A percentile compares a stretch with the other conserved stretches of the same genome.
Evolutionary conservation across 225 moss, liverwort and hornwort species (phyloP).

Genomic region (Neckera pumila): DNA sequence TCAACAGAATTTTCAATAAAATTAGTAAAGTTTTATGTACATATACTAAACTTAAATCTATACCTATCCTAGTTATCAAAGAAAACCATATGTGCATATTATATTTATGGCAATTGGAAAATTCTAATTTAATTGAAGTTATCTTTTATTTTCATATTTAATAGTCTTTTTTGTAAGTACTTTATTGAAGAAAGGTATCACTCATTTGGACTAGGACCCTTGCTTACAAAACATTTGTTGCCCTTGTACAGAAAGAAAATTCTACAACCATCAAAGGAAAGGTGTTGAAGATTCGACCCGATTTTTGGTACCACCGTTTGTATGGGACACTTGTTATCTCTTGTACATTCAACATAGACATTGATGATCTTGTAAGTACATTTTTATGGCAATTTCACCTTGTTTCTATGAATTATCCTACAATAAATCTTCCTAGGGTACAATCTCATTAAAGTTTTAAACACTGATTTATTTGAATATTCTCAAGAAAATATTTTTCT

Average conservation of each 20-base stretch:
- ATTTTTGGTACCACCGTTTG: neutral
- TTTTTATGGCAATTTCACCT: neutral
- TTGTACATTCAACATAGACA: neutral
- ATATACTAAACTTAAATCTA: too few species aligned
- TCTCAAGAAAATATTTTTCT: neutral
- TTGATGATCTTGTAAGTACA: neutral
- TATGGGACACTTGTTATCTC: neutral
- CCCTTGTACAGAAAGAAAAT: neutral
- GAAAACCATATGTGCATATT: neutral
- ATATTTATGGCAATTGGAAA: rapidly evolving
- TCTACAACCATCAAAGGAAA: neutral
- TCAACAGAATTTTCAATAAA: neutral
- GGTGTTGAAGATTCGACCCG: neutral
- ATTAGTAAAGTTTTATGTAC: neutral
- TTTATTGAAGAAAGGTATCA: neutral
- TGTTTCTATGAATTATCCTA: neutral
- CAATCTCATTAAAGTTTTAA: too few species aligned
- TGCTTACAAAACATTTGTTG: neutral
- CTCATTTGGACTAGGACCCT: neutral
- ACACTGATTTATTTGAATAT: too few species aligned
- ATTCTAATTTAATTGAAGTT: neutral
- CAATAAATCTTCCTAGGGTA: neutral
- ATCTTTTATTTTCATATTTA: neutral
- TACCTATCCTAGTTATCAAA: too few species aligned
- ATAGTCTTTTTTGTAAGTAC: neutral